A percentile compares a stretch with the other conserved stretches of the same genome.
Conservation (phyloP, 2,329 filamentous ascomycete genomes). For the Fusarium albosuccineum region DNA sequence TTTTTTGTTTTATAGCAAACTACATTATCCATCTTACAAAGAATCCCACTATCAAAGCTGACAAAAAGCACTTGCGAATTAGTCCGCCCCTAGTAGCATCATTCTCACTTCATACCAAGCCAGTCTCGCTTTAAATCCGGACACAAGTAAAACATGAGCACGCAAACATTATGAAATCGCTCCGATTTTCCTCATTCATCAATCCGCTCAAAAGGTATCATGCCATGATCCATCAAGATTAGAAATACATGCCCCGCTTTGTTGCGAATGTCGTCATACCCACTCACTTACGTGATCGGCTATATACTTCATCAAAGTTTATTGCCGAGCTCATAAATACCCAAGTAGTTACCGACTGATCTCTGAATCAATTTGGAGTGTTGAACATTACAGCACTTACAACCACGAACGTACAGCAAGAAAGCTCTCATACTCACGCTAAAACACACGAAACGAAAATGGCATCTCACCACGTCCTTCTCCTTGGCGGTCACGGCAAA, state of each 20-base stretch:
- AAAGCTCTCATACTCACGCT: neutral
- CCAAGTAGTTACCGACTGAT: neutral
- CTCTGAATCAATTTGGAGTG: neutral
- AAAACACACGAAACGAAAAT: conserved; percentile 37
- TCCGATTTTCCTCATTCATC: neutral
- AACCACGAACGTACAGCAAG: too few relatives aligned
- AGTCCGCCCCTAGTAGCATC: too few relatives aligned
- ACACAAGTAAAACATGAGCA: conserved; percentile 6
- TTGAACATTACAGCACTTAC: too few relatives aligned
- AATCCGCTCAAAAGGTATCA: neutral
- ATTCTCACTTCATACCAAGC: neutral
- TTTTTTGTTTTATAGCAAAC: too few relatives aligned
- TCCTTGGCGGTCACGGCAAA: conserved; percentile 87
- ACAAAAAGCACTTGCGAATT: too few relatives aligned
- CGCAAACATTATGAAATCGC: neutral
- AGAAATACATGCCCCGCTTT: conserved; percentile 36
- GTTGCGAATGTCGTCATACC: conserved; percentile 37
- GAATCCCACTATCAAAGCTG: too few relatives aligned
- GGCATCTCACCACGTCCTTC: conserved; percentile 68
- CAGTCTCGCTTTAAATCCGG: neutral
- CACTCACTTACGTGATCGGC: conserved; percentile 12
- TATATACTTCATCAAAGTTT: neutral
- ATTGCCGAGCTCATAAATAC: neutral
- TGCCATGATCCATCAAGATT: conserved; percentile 28
- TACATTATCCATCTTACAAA: too few relatives aligned